Evolutionary conservation across 2,329 filamentous ascomycete genomes (phyloP).

Genomic region (Pyrenochaeta sp.): DNA sequence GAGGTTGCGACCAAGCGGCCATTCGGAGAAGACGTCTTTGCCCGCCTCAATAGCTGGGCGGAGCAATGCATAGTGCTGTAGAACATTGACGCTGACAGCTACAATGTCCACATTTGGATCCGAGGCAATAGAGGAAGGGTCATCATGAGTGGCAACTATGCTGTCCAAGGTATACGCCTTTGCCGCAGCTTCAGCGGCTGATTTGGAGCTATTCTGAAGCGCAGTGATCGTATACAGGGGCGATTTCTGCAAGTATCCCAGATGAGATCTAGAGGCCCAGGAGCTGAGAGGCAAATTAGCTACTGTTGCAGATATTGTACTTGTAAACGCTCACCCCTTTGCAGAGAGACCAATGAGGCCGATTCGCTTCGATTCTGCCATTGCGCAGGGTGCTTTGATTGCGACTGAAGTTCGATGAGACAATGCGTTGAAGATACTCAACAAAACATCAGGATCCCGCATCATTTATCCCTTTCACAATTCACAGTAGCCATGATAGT

Average conservation of each 20-base stretch:
- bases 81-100: constrained; percentile 56
- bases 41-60: constrained; percentile 53
- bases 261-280: constrained; percentile 52
- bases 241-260: constrained; percentile 46
- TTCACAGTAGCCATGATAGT: too few relatives aligned
- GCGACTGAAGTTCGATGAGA: too few relatives aligned
- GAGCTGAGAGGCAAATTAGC: constrained; percentile 25
- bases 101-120: constrained; percentile 60
- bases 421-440: too few relatives aligned
- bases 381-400: too few relatives aligned
- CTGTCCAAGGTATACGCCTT: constrained; percentile 48
- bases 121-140: constrained; percentile 53
- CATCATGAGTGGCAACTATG: constrained; percentile 55
- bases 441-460: too few relatives aligned
- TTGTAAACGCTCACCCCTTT: constrained; percentile 28
- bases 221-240: constrained; percentile 58
- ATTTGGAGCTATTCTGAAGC: constrained; percentile 58
- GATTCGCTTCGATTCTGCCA: constrained; percentile 30
- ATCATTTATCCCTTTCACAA: too few relatives aligned
- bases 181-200: constrained; percentile 53
- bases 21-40: constrained; percentile 59
- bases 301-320: not conserved
- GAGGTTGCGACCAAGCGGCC: constrained; percentile 56
- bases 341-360: constrained; percentile 46
- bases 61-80: constrained; percentile 53